These are phyloP conservation scores for Hsuehochloa calcarea DNA, from an alignment of 176 grass and related monocot genomes.

Conservation along the genomic window DNA sequence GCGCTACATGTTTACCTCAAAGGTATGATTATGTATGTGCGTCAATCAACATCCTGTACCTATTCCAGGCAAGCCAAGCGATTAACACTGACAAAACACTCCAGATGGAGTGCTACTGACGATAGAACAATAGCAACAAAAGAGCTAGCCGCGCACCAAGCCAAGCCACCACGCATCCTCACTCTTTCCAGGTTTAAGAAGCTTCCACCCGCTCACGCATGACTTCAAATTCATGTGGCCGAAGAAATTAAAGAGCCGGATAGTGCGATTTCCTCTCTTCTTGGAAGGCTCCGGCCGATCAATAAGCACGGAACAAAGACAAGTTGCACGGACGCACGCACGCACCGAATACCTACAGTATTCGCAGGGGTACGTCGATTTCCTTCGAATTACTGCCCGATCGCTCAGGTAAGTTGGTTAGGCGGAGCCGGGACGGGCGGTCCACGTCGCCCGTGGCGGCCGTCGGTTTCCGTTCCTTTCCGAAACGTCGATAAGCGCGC, in stretches of 20 bases:
- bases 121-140: neutral
- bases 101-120: neutral
- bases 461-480: neutral
- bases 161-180: neutral
- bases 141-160: neutral
- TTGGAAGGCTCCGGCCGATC: slow-evolving; percentile 35
- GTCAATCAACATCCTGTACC: neutral
- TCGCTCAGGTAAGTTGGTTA: neutral
- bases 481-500: neutral
- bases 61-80: neutral
- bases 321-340: too few relatives aligned
- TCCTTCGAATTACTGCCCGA: too few relatives aligned
- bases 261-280: slow-evolving; percentile 15
- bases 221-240: neutral
- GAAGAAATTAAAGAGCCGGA: neutral
- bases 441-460: neutral
- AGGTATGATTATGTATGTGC: too few relatives aligned
- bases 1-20: too few relatives aligned
- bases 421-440: neutral
- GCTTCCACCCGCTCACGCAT: slow-evolving; percentile 24
- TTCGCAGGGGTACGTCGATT: neutral
- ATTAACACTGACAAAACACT: neutral
- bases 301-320: neutral
- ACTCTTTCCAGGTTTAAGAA: slow-evolving; percentile 14
- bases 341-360: neutral